Evolutionary conservation across 371 early-diverging fungal genomes (phyloP).

Genomic region (Funneliformis caledonium): DNA sequence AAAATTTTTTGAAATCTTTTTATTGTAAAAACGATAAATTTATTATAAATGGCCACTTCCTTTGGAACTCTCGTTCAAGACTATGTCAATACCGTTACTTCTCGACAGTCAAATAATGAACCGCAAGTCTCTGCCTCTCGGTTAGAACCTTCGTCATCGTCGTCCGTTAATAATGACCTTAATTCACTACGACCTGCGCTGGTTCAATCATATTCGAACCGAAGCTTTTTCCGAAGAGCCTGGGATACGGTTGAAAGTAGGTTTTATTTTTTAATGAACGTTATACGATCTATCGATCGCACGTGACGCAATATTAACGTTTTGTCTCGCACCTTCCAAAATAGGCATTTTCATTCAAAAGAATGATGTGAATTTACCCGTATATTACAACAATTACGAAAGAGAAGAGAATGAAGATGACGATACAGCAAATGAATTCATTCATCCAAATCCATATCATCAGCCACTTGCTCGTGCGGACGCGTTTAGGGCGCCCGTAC

Average conservation of each 20-base stretch:
- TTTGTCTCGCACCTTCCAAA: not conserved
- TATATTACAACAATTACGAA: conserved; percentile 1
- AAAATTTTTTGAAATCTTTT: too few species aligned
- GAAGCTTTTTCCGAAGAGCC: conserved; percentile 21
- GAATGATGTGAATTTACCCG: not conserved
- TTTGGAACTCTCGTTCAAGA: not conserved
- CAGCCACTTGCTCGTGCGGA: not conserved
- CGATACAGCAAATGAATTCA: not conserved
- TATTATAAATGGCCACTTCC: not conserved
- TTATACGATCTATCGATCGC: not conserved
- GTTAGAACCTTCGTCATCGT: not conserved
- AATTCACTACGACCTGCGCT: not conserved
- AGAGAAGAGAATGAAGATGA: not conserved
- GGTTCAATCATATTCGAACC: not conserved
- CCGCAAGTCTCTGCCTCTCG: not conserved
- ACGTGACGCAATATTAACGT: not conserved
- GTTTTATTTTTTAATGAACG: not conserved
- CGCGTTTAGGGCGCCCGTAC: not conserved
- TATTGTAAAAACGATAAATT: too few species aligned
- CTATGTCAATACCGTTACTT: not conserved
- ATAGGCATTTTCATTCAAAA: conserved; percentile 22
- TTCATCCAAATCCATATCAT: conserved; percentile 10
- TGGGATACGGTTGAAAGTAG: conserved; percentile 35
- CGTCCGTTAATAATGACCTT: not conserved
- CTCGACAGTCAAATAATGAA: not conserved